Base-by-base conservation (phyloP, 129 eudicot species). In the Chrysanthemum lavandulifolium region DNA sequence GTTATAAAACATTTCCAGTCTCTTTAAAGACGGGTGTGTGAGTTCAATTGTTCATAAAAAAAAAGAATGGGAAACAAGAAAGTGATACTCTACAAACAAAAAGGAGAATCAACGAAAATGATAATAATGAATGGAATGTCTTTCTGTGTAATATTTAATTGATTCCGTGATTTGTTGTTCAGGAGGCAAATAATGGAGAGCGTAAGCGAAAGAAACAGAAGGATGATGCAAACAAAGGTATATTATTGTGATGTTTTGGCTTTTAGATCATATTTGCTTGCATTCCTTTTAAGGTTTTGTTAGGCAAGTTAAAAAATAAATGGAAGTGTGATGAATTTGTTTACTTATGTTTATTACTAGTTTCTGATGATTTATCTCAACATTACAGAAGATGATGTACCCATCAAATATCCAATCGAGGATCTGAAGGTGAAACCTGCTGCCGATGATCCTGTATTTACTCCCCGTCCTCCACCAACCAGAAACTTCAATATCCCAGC, bases 341-440 rank as follows among this genome's bases (percentile, higher is more conserved):
- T 36, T 36, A 36, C 45, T 55, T 10, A 61, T 29, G 33, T 67
- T 43, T 75, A 13, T 51, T 51, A 62, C 70, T 51, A 48, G 21
- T 55, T 72, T 77, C 14, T 61, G 55, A 57, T 56, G 55, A 47
- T 61, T 10, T 13, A 45, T 63, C 18, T 58, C 10, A 45, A 60
- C 21, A 33, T 78, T 77, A 73, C 91, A 87, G 97, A 68, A 58
- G 78, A 69, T 60, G 75, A 68, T 36, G 83, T 75, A 72, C 71
- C 82, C 47, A 73, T 85, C 16, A 94, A 90, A 71, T 90, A 94
- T 76, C 97, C 98, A 27, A 90, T 90, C 25, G 96, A 94, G 25
- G 98, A 94, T 79, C 78, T 85, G 68, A 69, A 90, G 78, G 89
- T 94, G 79, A 83, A 79, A 43, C 89, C 85, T 65, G 79, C 83